These are phyloP conservation scores for Epichloe amarillans DNA, from an alignment of 2,329 filamentous ascomycete species.

Conservation along the genomic window DNA sequence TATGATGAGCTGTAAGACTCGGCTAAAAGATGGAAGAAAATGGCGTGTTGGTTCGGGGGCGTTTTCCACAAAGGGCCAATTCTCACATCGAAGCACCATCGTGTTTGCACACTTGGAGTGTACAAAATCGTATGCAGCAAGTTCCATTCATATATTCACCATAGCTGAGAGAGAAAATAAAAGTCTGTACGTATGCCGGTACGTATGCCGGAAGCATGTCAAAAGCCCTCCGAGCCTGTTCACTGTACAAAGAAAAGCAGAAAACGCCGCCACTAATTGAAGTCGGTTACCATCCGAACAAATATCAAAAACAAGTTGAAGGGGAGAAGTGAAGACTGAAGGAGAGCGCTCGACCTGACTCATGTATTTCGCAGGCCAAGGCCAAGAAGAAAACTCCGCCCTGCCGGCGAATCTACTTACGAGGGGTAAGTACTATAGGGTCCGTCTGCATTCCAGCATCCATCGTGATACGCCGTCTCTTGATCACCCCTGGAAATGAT, in stretches of 20 bases:
- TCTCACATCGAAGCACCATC: too few relatives aligned
- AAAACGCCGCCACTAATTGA: background rate
- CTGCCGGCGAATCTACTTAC: background rate
- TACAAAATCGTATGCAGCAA: background rate
- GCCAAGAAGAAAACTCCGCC: background rate
- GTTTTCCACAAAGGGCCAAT: too few relatives aligned
- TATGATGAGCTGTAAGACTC: too few relatives aligned
- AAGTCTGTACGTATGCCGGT: background rate
- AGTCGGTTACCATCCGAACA: background rate
- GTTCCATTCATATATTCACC: background rate
- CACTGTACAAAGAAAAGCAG: background rate
- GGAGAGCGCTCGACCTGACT: background rate
- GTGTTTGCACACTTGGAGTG: background rate
- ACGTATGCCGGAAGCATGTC: too few relatives aligned
- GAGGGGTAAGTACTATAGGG: background rate
- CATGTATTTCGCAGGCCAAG: background rate
- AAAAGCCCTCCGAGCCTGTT: too few relatives aligned
- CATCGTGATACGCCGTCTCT: background rate
- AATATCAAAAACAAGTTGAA: background rate
- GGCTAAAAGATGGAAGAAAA: too few relatives aligned
- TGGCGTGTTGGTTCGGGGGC: too few relatives aligned
- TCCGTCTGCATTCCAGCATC: conserved; percentile 1
- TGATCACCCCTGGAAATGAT: background rate
- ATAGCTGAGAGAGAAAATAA: background rate
- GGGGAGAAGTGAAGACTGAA: background rate